Evolutionary conservation across 2,329 filamentous ascomycete genomes (phyloP).

Genomic region (Grosmannia huntii): DNA sequence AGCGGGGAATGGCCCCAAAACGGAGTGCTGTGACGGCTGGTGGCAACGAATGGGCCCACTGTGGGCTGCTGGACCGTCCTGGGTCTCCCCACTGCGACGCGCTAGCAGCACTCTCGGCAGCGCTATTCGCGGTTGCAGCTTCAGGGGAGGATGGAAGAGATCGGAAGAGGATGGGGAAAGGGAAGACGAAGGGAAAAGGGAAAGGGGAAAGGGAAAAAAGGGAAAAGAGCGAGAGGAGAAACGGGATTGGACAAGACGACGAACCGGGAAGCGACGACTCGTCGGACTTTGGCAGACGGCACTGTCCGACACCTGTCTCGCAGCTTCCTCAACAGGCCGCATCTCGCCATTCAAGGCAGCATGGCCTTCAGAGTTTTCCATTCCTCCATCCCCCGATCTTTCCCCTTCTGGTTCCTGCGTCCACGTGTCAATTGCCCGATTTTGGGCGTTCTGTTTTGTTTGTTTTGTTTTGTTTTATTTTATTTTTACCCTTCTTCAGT

Average conservation of each 20-base stretch:
- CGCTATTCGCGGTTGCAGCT: not conserved
- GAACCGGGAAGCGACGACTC: not conserved
- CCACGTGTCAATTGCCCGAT: too few species aligned
- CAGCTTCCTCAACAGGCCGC: too few species aligned
- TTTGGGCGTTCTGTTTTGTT: too few species aligned
- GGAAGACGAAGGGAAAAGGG: not conserved
- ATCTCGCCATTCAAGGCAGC: too few species aligned
- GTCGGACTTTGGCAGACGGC: too few species aligned
- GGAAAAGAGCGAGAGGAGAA: not conserved
- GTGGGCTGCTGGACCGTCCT: not conserved
- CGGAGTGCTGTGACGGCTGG: not conserved
- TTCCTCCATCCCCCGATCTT: too few species aligned
- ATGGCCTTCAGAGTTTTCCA: too few species aligned
- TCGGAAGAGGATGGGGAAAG: not conserved
- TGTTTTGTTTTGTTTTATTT: too few species aligned
- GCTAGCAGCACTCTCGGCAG: not conserved
- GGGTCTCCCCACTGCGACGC: constrained; percentile 1
- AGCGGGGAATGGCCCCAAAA: not conserved
- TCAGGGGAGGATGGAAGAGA: too few species aligned
- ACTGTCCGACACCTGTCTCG: too few species aligned
- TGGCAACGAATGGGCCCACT: not conserved
- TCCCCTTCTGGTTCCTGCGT: too few species aligned
- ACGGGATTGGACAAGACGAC: not conserved
- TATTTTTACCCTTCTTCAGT: too few species aligned
- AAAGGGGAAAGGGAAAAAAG: not conserved